Evolutionary conservation across 345 rosid species (phyloP), one percentile per base, ranked within the genome.

Genomic region (Eucalyptus regnans): DNA sequence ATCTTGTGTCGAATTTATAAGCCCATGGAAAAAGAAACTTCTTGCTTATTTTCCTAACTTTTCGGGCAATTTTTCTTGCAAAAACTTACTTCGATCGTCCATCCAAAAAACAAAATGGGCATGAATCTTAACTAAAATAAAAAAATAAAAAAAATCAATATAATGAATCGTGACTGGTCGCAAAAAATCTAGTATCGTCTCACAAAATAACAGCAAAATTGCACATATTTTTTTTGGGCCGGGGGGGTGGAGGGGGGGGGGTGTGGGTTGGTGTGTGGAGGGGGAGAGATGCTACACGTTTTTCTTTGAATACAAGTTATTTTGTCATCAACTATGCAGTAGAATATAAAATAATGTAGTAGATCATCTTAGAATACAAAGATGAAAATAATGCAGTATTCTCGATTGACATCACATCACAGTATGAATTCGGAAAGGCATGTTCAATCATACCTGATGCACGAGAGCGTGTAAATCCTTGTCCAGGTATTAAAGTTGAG

Each of bases 41-140:
- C 22, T 31, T 66, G 43, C 79, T 66, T 31, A 31, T 31, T 66
- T 68, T 16, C 43, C 44, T 33, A 31, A 68, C 43, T 66, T 31
- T 4, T 66, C 4, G 2, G 22, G 12, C 41, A 66, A 66, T 15
- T 31, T 68, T 68, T 5, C 44, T 68, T 16, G 80, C 44, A 2
- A 68, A 68, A 68, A 43, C 13, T 58, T 86, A 50, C 68, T 81
- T 86, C n/a, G 85, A 60, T 89, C 86, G 9, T 92, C 92, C 92
- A 96, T 99, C 95, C 99, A 96, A 98, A 96, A 89, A 98, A 68
- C 98, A 98, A 62, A 62, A 13, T 62, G 71, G 18, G 71, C 33
- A 62, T 62, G 18, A 62, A 15, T 62, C 31, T 62, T 29, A 0
- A 27, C 31, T 62, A 51, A 50, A 14, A 5, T 7, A 44, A 44